A percentile compares a stretch with the other conserved stretches of the same genome.
Evolutionary conservation across 2,329 filamentous ascomycete species (phyloP).

Genomic region (Daldinia eschscholtzii): DNA sequence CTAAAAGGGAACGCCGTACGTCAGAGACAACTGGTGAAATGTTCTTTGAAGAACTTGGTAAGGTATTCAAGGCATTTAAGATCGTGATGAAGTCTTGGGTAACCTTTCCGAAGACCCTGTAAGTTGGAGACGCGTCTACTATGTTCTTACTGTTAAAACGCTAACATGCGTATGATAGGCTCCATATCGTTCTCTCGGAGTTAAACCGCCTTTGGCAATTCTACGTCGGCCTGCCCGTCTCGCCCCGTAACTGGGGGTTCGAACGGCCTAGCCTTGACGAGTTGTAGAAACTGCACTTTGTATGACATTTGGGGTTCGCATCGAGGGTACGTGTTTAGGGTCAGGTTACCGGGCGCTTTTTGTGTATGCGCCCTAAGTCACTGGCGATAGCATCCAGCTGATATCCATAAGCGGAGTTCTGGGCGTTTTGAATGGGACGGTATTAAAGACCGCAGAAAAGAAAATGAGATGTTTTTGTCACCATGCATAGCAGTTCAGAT

Average conservation of each 20-base stretch:
- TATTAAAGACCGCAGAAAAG: slow-evolving; percentile 11
- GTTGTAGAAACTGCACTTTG: slow-evolving; percentile 53
- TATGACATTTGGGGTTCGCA: slow-evolving; percentile 4
- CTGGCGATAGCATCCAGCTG: slow-evolving; percentile 23
- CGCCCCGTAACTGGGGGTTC: slow-evolving; percentile 62
- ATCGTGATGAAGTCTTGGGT: slow-evolving; percentile 80
- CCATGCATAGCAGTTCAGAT: slow-evolving; percentile 21
- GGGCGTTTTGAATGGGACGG: slow-evolving; percentile 25
- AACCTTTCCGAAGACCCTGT: slow-evolving; percentile 75
- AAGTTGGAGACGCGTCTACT: slow-evolving; percentile 59
- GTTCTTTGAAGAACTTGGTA: slow-evolving; percentile 72
- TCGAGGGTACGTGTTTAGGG: slow-evolving; percentile 17
- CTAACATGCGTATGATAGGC: slow-evolving; percentile 52
- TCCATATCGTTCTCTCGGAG: slow-evolving; percentile 60
- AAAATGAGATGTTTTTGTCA: slow-evolving; percentile 4
- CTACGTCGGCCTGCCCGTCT: slow-evolving; percentile 67
- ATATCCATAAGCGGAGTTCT: slow-evolving; percentile 38
- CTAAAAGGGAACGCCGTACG: slow-evolving; percentile 50
- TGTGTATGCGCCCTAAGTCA: slow-evolving; percentile 25
- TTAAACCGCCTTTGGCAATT: slow-evolving; percentile 61
- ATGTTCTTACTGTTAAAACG: background rate
- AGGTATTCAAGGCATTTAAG: slow-evolving; percentile 72
- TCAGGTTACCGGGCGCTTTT: slow-evolving; percentile 29
- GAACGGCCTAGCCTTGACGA: slow-evolving; percentile 62
- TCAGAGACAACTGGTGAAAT: slow-evolving; percentile 64